Evolutionary conservation across 1,284 basidiomycete species (phyloP), one percentile per base, ranked within the genome.

Genomic region (Marasmius tenuissimus): DNA sequence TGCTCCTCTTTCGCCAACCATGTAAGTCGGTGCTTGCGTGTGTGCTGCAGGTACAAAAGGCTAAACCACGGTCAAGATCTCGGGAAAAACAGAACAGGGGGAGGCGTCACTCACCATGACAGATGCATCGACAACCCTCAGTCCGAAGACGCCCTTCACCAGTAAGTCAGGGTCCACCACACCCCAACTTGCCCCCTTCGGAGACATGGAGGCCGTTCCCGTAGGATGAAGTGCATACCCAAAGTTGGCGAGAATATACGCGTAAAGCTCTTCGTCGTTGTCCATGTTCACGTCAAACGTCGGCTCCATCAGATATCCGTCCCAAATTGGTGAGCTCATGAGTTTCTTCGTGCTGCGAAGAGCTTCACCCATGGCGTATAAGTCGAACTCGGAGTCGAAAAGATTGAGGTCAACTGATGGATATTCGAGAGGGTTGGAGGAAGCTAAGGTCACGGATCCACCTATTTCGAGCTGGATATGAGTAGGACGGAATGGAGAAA

Each of bases 111-210:
- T 55, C 51, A 72, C 70, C 60, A 78, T 71, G 16, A 80, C 72
- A 1, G 75, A 77, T 2, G 76, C 73, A 66, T 82, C 65, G n/a
- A 66, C 63, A 22, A 65, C 45, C 35, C 65, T 51, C 47, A 66
- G 63, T 16, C 75, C 73, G 27, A 62, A 56, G 35, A 76, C 68
- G 10, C 73, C 74, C 59, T 78, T 76, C 20, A 78, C 73, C 10
- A 67, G 65, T 20, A 89, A 71, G 66, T 82, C 77, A 2, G 84
- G 76, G 70, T 72, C 68, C 1, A 72, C 68, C 3, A 74, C 73
- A 3, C 73, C 73, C 40, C 40, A 42, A 51, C 61, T 68, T 0
- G 34, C 63, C 2, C 70, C 69, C 37, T 66, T 62, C 5, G 20
- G 18, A 39, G 47, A 45, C 38, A 45, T 22, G 6, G 56, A 39